These are phyloP conservation scores for Globisporangium abappressorium DNA, from an alignment of 352 stramenopile species.

Conservation along the genomic window DNA sequence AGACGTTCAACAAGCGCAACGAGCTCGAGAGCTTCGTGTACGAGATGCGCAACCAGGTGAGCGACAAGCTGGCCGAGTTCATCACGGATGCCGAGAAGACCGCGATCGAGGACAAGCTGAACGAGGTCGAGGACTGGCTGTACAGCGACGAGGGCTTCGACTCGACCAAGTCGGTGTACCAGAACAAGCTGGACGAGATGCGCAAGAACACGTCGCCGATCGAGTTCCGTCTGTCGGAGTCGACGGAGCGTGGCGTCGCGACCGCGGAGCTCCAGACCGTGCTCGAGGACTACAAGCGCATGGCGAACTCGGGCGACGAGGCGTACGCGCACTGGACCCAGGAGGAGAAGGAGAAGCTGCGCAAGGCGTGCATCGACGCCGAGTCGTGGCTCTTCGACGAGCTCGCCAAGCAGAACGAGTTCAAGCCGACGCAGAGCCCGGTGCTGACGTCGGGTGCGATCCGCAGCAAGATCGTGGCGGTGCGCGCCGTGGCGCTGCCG, in stretches of 20 bases:
- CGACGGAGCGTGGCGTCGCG: conserved; percentile 82
- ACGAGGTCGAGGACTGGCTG: conserved; percentile 97
- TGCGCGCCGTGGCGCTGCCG: conserved; percentile 88
- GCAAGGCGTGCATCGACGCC: conserved; percentile 84
- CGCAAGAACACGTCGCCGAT: conserved; percentile 92
- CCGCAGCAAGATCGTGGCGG: conserved; percentile 86
- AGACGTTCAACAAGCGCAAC: conserved; percentile 99
- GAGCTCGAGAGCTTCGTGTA: conserved; percentile 99
- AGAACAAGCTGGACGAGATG: conserved; percentile 94
- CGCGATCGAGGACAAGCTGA: conserved; percentile 86
- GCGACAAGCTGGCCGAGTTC: conserved; percentile 80
- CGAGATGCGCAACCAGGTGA: conserved; percentile 97
- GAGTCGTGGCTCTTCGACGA: conserved; percentile 96
- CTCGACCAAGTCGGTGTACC: conserved; percentile 96
- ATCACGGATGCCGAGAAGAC: conserved; percentile 89
- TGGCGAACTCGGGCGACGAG: conserved; percentile 93
- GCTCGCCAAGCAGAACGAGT: conserved; percentile 92
- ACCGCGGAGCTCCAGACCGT: conserved; percentile 90
- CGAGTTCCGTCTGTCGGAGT: conserved; percentile 91
- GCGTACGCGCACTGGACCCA: conserved; percentile 95
- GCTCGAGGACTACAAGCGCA: conserved; percentile 94
- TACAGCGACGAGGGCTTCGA: conserved; percentile 99
- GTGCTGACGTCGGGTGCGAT: conserved; percentile 91
- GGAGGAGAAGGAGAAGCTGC: conserved; percentile 93
- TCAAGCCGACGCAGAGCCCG: conserved; percentile 85